Conservation (phyloP, 106 monocot species). For the Dendrobium nobile region DNA sequence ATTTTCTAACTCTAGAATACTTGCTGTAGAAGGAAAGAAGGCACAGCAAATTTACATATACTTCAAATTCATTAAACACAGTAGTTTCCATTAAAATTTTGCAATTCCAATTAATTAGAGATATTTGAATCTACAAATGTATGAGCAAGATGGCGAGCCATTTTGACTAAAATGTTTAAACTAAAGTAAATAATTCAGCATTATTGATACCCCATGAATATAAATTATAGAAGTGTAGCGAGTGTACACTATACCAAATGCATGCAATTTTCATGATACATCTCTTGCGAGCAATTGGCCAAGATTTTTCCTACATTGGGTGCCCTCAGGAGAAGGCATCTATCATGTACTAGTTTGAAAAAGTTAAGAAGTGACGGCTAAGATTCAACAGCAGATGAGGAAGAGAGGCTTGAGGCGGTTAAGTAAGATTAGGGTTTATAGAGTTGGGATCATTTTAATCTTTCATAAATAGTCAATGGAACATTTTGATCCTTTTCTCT, state of each 20-base stretch:
- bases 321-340: no score
- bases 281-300: no score
- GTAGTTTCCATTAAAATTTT: neutral
- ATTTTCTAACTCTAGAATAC: constrained; percentile 82
- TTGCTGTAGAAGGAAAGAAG: constrained; percentile 34
- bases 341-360: no score
- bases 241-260: neutral
- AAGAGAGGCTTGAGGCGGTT: no score
- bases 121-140: neutral
- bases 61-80: neutral
- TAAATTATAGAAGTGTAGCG: neutral
- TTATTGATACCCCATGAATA: neutral
- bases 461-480: no score
- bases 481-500: no score
- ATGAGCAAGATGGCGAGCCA: neutral
- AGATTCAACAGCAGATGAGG: no score
- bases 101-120: neutral
- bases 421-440: no score
- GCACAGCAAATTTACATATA: constrained; percentile 4
- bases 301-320: no score
- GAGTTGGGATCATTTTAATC: no score
- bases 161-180: neutral
- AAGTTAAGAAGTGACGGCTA: no score
- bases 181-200: neutral
- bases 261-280: no score